Percentiles rank a stretch among this genome's conserved stretches.
Conservation (phyloP, 805 yeast genomes). For the Candida insectalens region DNA sequence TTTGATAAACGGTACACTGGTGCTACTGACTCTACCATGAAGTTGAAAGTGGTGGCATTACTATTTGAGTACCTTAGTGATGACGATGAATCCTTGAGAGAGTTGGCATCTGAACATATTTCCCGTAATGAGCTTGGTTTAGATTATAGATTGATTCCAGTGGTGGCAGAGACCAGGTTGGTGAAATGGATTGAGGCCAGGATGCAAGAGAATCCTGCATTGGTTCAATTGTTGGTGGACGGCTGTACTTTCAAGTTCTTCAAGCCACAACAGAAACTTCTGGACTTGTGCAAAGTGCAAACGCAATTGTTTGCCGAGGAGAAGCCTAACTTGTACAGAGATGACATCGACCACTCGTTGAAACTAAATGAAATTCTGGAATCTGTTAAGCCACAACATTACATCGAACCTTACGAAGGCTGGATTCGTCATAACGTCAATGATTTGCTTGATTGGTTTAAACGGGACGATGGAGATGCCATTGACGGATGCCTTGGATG, state of each 20-base stretch:
- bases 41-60: constrained; percentile 3
- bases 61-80: constrained; percentile 38
- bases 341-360: constrained; percentile 25
- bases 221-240: constrained; percentile 2
- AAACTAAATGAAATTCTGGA: constrained; percentile 6
- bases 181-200: constrained; percentile 5
- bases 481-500: constrained; percentile 24
- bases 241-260: constrained; percentile 5
- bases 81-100: constrained; percentile 57
- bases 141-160: constrained; percentile 20
- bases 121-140: constrained; percentile 19
- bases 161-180: constrained; percentile 22
- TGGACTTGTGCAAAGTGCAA: constrained; percentile 12
- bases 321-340: constrained; percentile 55
- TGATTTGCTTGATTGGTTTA: background rate
- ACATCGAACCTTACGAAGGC: background rate
- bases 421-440: background rate
- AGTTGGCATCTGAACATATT: constrained; percentile 33
- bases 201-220: background rate
- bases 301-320: constrained; percentile 53
- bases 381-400: background rate
- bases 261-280: constrained; percentile 4
- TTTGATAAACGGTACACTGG: constrained; percentile 12
- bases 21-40: constrained; percentile 2
- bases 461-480: constrained; percentile 4